Percentiles rank a stretch among this genome's conserved stretches.
Evolutionary conservation across 2,329 filamentous ascomycete species (phyloP).

Genomic region (Talaromyces albobiverticillius): DNA sequence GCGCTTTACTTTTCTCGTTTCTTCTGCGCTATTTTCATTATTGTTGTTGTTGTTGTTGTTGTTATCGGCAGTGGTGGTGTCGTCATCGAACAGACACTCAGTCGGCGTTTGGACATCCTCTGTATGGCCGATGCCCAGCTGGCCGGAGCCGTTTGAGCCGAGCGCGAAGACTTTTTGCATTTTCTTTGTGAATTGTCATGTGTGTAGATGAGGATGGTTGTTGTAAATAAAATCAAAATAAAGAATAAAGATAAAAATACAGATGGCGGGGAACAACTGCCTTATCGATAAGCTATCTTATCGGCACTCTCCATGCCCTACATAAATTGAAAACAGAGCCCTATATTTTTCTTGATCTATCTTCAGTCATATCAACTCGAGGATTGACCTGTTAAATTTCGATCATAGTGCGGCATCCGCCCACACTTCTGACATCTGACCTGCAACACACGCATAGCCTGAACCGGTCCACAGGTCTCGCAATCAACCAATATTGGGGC

Average conservation of each 20-base stretch:
- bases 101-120: conserved; percentile 69
- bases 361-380: no score
- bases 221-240: background rate
- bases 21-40: no score
- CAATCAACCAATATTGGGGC: background rate
- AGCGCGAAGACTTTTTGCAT: conserved; percentile 45
- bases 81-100: conserved; percentile 52
- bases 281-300: no score
- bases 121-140: conserved; percentile 68
- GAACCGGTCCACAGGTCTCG: background rate
- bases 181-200: no score
- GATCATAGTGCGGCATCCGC: no score
- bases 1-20: conserved; percentile 19
- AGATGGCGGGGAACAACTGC: no score
- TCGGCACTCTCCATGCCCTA: no score
- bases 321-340: no score
- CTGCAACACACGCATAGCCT: background rate
- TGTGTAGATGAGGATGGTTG: no score
- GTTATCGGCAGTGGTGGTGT: background rate
- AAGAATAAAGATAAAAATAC: no score
- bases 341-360: no score
- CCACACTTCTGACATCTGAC: background rate
- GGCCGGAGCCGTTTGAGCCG: conserved; percentile 74
- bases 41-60: background rate
- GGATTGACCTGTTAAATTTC: no score